These are phyloP conservation scores for Rugosomyces carneus DNA, from an alignment of 1,284 basidiomycete genomes.

Conservation along the genomic window DNA sequence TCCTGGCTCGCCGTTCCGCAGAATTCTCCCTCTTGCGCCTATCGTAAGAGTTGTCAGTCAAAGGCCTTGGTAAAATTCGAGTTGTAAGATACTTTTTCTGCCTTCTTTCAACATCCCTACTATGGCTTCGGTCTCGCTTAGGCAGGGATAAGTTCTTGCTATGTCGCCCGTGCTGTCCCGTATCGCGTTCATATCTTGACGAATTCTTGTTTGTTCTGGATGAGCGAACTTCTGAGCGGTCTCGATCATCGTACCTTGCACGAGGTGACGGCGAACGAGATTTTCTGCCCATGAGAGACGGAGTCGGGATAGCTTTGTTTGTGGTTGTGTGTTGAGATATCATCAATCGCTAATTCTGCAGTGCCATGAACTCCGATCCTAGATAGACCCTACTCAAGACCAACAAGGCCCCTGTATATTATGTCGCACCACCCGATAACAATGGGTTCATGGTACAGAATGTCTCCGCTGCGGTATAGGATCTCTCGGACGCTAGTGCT, in stretches of 20 bases:
- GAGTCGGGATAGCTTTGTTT: slow-evolving; percentile 5
- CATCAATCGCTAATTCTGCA: background rate
- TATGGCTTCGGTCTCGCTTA: slow-evolving; percentile 40
- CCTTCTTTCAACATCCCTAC: slow-evolving; percentile 38
- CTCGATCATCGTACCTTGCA: slow-evolving; percentile 34
- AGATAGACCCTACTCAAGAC: background rate
- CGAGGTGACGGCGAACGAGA: slow-evolving; percentile 46
- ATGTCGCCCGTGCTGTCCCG: slow-evolving; percentile 17
- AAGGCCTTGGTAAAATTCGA: background rate
- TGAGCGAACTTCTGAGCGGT: slow-evolving; percentile 25
- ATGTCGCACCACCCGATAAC: background rate
- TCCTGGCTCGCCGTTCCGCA: slow-evolving; percentile 70
- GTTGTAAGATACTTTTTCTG: slow-evolving; percentile 56
- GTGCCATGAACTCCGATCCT: background rate
- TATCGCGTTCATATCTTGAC: slow-evolving; percentile 28
- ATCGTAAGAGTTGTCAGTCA: slow-evolving; percentile 1
- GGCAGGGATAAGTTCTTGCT: slow-evolving; percentile 33
- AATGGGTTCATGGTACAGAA: slow-evolving; percentile 15
- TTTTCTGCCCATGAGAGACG: slow-evolving; percentile 23
- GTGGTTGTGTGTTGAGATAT: slow-evolving; percentile 8
- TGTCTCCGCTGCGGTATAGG: slow-evolving; percentile 15
- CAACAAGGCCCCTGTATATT: background rate
- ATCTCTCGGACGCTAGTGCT: slow-evolving; percentile 16
- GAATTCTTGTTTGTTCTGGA: slow-evolving; percentile 26
- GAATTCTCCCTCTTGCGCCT: slow-evolving; percentile 79